These are phyloP conservation scores for Trichoderma guizhouense DNA, from an alignment of 2,329 filamentous ascomycete genomes.

Conservation along the genomic window DNA sequence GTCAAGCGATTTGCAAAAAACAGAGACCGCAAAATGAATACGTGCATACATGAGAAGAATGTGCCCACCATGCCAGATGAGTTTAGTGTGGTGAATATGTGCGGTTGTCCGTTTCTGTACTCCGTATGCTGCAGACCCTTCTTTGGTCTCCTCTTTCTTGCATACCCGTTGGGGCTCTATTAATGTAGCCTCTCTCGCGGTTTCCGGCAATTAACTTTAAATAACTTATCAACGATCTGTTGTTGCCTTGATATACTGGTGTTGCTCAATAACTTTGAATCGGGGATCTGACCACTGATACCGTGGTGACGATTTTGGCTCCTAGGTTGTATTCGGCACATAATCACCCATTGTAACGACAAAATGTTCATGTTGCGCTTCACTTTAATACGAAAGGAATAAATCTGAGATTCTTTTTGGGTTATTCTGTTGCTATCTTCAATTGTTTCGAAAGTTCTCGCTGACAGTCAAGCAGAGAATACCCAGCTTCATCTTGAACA, in stretches of 20 bases:
- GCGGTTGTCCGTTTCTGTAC: neutral
- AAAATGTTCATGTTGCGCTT: neutral
- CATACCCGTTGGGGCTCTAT: neutral
- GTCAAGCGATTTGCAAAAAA: too few relatives aligned
- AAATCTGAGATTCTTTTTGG: neutral
- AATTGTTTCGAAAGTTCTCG: neutral
- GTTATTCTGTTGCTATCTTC: neutral
- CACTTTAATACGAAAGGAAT: neutral
- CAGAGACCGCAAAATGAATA: too few relatives aligned
- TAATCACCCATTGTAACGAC: neutral
- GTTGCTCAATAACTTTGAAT: neutral
- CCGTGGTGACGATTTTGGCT: neutral
- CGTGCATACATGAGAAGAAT: too few relatives aligned
- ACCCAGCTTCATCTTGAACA: neutral
- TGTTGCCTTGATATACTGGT: neutral
- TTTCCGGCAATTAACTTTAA: neutral
- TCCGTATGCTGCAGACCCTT: neutral
- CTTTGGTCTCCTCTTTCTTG: fast-evolving
- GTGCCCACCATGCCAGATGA: neutral
- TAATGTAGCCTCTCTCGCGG: neutral
- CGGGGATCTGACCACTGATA: neutral
- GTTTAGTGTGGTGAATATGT: neutral
- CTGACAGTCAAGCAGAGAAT: neutral
- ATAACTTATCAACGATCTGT: neutral
- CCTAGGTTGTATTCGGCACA: neutral